Evolutionary conservation across 2,329 filamentous ascomycete genomes (phyloP).

Genomic region (Hysterium pulicare): DNA sequence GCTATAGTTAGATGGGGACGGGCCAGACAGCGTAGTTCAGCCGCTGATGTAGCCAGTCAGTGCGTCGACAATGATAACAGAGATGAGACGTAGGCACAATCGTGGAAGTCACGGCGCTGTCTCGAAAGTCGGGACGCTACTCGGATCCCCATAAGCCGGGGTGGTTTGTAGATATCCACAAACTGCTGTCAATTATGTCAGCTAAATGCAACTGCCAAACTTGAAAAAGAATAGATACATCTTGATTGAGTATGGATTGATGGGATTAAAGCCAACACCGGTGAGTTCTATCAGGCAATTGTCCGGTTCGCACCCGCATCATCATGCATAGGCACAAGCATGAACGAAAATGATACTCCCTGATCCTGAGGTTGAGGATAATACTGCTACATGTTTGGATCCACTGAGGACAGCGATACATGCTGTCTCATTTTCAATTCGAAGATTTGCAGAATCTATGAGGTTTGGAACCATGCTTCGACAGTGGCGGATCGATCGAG

Average conservation of each 20-base stretch:
- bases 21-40: conserved; percentile 27
- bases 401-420: too few species aligned
- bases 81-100: conserved; percentile 36
- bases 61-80: conserved; percentile 36
- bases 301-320: conserved; percentile 6
- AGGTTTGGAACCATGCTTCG: conserved; percentile 3
- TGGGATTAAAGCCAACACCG: conserved; percentile 14
- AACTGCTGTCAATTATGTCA: conserved; percentile 34
- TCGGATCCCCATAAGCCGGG: conserved; percentile 39
- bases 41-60: conserved; percentile 31
- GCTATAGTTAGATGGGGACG: conserved; percentile 38
- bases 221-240: conserved; percentile 16
- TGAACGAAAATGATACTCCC: conserved; percentile 5
- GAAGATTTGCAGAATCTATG: conserved; percentile 4
- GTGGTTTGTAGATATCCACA: conserved; percentile 20
- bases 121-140: conserved; percentile 34
- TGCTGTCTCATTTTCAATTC: conserved; percentile 7
- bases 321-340: conserved; percentile 3
- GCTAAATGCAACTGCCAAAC: conserved; percentile 18
- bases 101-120: conserved; percentile 29
- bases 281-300: conserved; percentile 12
- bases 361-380: conserved; percentile 8
- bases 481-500: conserved; percentile 13
- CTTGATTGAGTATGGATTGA: conserved; percentile 16
- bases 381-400: conserved; percentile 10